phyloP scores from a whole-genome alignment of 257 asterid species.

The Solanum etuberosum region DNA sequence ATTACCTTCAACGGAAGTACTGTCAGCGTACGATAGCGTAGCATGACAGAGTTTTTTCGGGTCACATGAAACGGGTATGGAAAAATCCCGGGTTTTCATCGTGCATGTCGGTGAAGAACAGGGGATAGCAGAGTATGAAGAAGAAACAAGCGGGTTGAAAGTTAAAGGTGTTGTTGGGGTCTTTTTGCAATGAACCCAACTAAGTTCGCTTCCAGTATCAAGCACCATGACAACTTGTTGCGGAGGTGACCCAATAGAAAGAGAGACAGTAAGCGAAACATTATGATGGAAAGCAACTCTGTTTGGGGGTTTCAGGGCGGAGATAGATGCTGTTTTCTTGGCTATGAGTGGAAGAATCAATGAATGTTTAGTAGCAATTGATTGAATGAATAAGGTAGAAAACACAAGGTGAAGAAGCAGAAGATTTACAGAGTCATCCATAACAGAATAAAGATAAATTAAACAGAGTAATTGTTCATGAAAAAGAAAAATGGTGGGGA shows the following conservation, averaged over 20 bases:
- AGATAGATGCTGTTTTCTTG: constrained; percentile 16
- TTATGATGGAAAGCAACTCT: constrained; percentile 57
- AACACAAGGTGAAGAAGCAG: constrained; percentile 4
- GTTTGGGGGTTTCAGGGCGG: constrained; percentile 18
- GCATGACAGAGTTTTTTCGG: constrained; percentile 66
- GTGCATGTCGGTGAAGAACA: constrained; percentile 80
- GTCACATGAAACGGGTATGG: constrained; percentile 85
- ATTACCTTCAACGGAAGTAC: constrained; percentile 68
- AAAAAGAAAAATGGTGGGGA: not conserved
- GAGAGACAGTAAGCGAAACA: constrained; percentile 74
- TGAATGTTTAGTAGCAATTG: constrained; percentile 10
- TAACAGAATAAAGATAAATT: not conserved
- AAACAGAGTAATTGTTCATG: not conserved
- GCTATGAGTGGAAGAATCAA: constrained; percentile 36
- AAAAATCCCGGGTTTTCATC: constrained; percentile 60
- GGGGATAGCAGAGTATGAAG: constrained; percentile 42
- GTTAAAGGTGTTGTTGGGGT: constrained; percentile 27
- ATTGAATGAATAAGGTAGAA: constrained; percentile 1
- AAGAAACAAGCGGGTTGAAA: constrained; percentile 50
- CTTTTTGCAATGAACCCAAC: constrained; percentile 73
- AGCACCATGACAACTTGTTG: constrained; percentile 91
- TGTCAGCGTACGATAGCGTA: constrained; percentile 68
- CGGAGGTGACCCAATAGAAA: constrained; percentile 74
- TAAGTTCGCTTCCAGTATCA: constrained; percentile 92
- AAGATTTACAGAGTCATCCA: constrained; percentile 9